These are phyloP conservation scores for Plasmodiophora brassicae DNA, from an alignment of 208 protist species.

Conservation along the genomic window DNA sequence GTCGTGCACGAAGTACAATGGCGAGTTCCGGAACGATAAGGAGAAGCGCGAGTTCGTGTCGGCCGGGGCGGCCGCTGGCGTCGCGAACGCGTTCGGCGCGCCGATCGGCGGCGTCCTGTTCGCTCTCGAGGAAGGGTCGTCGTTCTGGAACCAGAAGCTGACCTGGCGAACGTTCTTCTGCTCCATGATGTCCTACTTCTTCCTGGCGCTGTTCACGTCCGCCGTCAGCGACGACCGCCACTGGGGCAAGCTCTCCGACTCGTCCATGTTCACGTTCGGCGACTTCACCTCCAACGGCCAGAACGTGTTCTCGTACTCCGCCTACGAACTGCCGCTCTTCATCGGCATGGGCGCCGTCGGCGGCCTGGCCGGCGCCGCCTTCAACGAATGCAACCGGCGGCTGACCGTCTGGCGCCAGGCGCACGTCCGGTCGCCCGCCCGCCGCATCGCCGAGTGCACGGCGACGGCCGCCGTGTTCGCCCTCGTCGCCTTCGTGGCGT, in stretches of 20 bases:
- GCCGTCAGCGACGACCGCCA: not conserved
- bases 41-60: conserved; percentile 85
- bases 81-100: conserved; percentile 86
- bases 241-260: conserved; percentile 52
- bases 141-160: conserved; percentile 72
- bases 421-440: conserved; percentile 5
- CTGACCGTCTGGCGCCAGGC: conserved; percentile 46
- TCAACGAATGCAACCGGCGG: conserved; percentile 70
- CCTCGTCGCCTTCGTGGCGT: not conserved
- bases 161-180: conserved; percentile 85
- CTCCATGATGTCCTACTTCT: conserved; percentile 74
- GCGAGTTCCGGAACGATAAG: conserved; percentile 68
- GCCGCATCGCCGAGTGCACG: conserved; percentile 15
- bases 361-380: conserved; percentile 73
- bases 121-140: conserved; percentile 81
- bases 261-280: conserved; percentile 53
- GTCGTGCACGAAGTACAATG: conserved; percentile 30
- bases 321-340: conserved; percentile 74
- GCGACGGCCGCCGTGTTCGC: conserved; percentile 48
- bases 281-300: not conserved
- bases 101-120: conserved; percentile 90
- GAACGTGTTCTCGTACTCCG: conserved; percentile 47
- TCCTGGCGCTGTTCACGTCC: conserved; percentile 68
- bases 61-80: conserved; percentile 81
- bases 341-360: conserved; percentile 72